These are phyloP conservation scores for Whalleya microplaca DNA, from an alignment of 2,329 filamentous ascomycete species.

Conservation along the genomic window DNA sequence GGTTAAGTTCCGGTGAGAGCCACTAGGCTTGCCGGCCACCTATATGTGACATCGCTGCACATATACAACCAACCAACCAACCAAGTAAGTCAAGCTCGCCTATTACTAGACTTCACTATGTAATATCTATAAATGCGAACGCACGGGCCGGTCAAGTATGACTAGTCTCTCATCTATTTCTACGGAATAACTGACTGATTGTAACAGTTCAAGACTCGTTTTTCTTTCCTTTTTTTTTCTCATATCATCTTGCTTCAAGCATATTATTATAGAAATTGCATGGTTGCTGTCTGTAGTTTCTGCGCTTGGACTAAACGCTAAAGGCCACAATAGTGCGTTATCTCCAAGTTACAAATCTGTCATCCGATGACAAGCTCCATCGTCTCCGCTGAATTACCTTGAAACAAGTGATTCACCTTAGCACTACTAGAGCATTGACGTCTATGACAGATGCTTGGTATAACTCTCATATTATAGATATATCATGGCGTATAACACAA, in stretches of 20 bases:
- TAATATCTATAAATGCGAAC: constrained; percentile 22
- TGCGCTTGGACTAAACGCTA: not conserved
- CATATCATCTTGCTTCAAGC: not conserved
- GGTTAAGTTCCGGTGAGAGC: not conserved
- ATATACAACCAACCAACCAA: not conserved
- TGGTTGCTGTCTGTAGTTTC: not conserved
- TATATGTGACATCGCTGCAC: not conserved
- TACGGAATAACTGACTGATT: constrained; percentile 14
- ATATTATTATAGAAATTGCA: not conserved
- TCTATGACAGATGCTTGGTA: constrained; percentile 10
- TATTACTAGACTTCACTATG: not conserved
- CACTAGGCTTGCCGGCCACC: too few species aligned
- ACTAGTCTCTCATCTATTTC: not conserved
- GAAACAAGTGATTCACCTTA: constrained; percentile 4
- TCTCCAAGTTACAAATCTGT: not conserved
- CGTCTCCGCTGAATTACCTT: constrained; percentile 6
- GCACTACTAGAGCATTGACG: constrained; percentile 10
- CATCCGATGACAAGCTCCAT: not conserved
- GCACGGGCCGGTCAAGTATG: constrained; percentile 27
- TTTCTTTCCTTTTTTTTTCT: not conserved
- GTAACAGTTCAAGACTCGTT: constrained; percentile 14
- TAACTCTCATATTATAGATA: constrained; percentile 17
- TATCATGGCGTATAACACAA: constrained; percentile 7
- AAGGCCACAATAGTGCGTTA: not conserved
- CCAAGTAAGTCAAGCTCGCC: not conserved